phyloP scores from a whole-genome alignment of 2,329 filamentous ascomycete genomes.

The Blastomyces parvus region DNA sequence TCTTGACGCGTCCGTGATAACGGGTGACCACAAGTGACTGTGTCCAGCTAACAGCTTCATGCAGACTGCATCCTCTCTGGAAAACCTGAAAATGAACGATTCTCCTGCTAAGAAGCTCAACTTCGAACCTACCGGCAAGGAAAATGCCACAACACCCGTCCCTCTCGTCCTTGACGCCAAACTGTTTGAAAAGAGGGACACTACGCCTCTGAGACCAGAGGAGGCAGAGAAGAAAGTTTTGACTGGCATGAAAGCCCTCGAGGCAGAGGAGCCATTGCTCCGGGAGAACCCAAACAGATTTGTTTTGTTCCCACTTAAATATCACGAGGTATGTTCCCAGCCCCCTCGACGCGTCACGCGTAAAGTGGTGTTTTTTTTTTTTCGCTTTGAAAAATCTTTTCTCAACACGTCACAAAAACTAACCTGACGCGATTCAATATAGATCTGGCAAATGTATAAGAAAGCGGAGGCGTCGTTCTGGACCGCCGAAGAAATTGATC shows the following conservation, averaged over 20 bases:
- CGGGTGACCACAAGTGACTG: slow-evolving; percentile 9
- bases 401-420: slow-evolving; percentile 23
- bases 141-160: slow-evolving; percentile 56
- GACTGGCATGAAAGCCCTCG: slow-evolving; percentile 53
- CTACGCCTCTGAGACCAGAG: background rate
- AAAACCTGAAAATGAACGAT: slow-evolving; percentile 78
- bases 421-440: slow-evolving; percentile 27
- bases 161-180: slow-evolving; percentile 47
- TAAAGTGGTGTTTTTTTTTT: slow-evolving; percentile 46
- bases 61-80: slow-evolving; percentile 77
- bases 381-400: background rate
- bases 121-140: slow-evolving; percentile 66
- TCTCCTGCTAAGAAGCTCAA: slow-evolving; percentile 84
- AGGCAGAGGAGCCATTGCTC: slow-evolving; percentile 80
- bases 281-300: slow-evolving; percentile 95
- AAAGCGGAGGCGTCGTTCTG: slow-evolving; percentile 99
- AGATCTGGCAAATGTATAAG: slow-evolving; percentile 99
- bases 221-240: slow-evolving; percentile 23
- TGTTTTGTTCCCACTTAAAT: slow-evolving; percentile 97
- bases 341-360: slow-evolving; percentile 52
- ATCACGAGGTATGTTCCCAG: slow-evolving; percentile 77
- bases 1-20: slow-evolving; percentile 25
- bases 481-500: slow-evolving; percentile 98
- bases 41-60: slow-evolving; percentile 28
- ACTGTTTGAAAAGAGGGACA: slow-evolving; percentile 40